Base-by-base conservation (phyloP, 768 basidiomycete genomes). In the Russula dissimulans region DNA sequence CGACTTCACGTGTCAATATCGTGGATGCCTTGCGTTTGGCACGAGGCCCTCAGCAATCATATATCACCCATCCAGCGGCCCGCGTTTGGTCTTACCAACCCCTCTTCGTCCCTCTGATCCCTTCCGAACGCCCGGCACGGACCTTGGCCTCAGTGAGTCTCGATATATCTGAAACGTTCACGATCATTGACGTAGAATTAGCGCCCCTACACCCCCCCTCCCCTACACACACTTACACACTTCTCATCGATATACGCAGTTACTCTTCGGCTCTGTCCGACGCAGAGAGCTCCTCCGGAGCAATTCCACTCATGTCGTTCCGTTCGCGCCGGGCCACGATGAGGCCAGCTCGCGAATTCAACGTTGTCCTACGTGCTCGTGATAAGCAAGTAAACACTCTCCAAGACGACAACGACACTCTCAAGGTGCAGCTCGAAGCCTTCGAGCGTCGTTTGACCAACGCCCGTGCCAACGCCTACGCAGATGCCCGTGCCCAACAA, bases 21-120 rank as follows among this genome's bases (percentile, higher is more conserved):
- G 61, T 64, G 56, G 42, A 58, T 61, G 56, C 61, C 63, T 63
- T 54, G 61, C 54, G 22, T 53, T 54, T 38, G 11, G 47, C 63
- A 62, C 54, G 63, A 64, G 63, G 63, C 55, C 41, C n/a, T 32
- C 32, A 17, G 39, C 41, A 39, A 48, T 57, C 54, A 52, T 62
- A 62, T 64, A 62, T 56, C 36, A 45, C 32, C 22, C 39, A 9
- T 53, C 48, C 29, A 56, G 29, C 22, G 44, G 54, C 32, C 48
- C 48, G 49, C 49, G 42, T 41, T 42, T 32, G 32, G 36, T 54
- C 46, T 43, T 32, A 32, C 52, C n/a, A 43, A n/a, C 51, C 50
- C 56, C 14, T 39, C 48, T 9, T 39, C 8, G 34, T 48, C 46
- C 44, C 46, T 31, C 42, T 36, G 18, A 42, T 26, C n/a, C 14